Base-by-base conservation (phyloP, 179 eudicot genomes). In the Silene coronaria region DNA sequence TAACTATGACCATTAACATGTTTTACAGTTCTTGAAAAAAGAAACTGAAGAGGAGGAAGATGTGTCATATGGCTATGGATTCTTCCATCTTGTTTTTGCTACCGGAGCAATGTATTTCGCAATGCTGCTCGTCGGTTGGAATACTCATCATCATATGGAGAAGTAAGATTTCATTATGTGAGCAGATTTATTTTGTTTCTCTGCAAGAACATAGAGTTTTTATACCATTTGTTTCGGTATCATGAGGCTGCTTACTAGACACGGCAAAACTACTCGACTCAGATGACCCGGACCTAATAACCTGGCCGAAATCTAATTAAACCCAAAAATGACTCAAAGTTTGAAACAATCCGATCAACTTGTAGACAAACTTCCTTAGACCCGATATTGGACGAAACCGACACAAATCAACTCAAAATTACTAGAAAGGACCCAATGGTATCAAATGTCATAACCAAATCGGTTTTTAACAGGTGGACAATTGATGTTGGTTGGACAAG, bases 401-500 rank as follows among this genome's bases (percentile, higher is more conserved):
- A 38, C 8, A 38, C 46, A 17, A 16, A 11, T 48, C n/a, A 48
- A 48, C 55, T 48, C 55, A 48, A 48, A 48, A n/a, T n/a, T 34
- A 48, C 55, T 48, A 14, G n/a, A 48, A 48, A 48, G 3, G 55
- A 48, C n/a, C 3, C 17, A 17, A 48, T 48, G 55, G 3, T 38
- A 16, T 28, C 7, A 2, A 5, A 28, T 28, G 6, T 22, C 27
- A 4, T 67, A 67, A 67, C n/a, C 55, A 23, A 68, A 23, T 69
- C 38, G 36, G 21, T 32, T 26, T 19, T 19, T 76, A 38, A 42
- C 89, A 91, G 97, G 88, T 91, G 90, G 90, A 91, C 96, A 21
- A 87, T 91, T 58, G 97, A 91, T 81, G 88, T 91, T 32, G 97
- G 97, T 28, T 91, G 96, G 97, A 90, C 97, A 72, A 91, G 97